Conservation (phyloP, 2,329 filamentous ascomycete species). For the Cladosporium sp. region DNA sequence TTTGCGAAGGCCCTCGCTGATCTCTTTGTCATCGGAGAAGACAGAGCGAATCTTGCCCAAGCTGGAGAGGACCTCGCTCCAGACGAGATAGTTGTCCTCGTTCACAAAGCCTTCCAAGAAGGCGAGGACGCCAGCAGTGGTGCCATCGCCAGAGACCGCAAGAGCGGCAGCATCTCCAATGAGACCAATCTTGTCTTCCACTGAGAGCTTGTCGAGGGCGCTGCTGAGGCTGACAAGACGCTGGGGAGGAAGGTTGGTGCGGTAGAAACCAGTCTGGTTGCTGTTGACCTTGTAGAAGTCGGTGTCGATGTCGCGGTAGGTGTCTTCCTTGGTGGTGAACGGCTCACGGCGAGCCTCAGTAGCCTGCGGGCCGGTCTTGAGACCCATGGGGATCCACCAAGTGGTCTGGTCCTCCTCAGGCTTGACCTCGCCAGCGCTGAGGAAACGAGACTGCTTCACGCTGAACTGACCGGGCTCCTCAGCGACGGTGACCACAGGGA, state of each 20-base stretch:
- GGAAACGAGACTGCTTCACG: constrained; percentile 80
- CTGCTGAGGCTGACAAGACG: constrained; percentile 75
- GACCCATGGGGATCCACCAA: constrained; percentile 91
- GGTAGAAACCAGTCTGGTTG: constrained; percentile 82
- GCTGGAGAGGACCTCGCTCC: constrained; percentile 77
- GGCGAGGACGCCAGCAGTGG: constrained; percentile 73
- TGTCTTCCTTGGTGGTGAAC: constrained; percentile 71
- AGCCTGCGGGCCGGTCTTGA: constrained; percentile 69
- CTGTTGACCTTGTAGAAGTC: constrained; percentile 93
- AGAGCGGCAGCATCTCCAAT: constrained; percentile 86
- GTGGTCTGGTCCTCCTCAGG: constrained; percentile 83
- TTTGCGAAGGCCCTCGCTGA: constrained; percentile 68
- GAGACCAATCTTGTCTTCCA: constrained; percentile 88
- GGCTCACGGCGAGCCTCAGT: constrained; percentile 60
- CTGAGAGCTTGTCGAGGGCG: constrained; percentile 68
- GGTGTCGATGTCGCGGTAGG: constrained; percentile 66
- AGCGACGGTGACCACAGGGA: constrained; percentile 79
- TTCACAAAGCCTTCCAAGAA: constrained; percentile 78
- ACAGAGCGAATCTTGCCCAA: constrained; percentile 75
- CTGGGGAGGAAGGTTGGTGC: constrained; percentile 86
- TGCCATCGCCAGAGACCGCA: constrained; percentile 79
- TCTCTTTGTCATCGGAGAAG: constrained; percentile 69
- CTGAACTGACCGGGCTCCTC: constrained; percentile 80
- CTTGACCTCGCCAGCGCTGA: constrained; percentile 86
- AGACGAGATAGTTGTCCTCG: constrained; percentile 83